Base-by-base conservation (phyloP, 495 filamentous ascomycete species). In the Neurospora intermedia region DNA sequence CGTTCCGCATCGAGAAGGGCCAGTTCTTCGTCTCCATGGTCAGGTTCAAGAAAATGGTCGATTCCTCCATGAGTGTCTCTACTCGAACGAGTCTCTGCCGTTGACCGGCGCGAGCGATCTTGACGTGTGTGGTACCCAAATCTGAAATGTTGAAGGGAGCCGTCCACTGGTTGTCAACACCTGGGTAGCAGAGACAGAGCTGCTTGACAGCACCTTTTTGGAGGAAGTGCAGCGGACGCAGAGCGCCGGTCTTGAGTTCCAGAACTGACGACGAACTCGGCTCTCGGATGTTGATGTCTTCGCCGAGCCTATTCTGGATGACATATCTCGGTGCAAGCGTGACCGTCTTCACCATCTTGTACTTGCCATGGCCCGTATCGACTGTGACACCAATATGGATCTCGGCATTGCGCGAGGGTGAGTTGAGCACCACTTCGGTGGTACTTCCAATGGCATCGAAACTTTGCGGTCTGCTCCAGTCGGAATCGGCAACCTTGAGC, bases 1-100 rank as follows among this genome's bases (percentile, higher is more conserved):
- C 95, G 80, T 99, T 99, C 54, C 95, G 91, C 89, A 99, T 97
- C 6, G 94, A 97, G 83, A 96, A 99, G 6, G 96, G 96, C 96
- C 96, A 99, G 77, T 96, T 92, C 78, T 94, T 96, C 43, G 87
- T 91, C 83, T 99, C 96, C 74, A 94, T 83, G 77, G 89, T 95
- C 70, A 98, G 85, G 77, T 98, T 94, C 43, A 98, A 80, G 85
- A 98, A 99, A 18, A 99, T 90, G 46, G 94, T 98, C 6, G 94
- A 91, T 42, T 90, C 89, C 80, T 99, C 96, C 87, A 96, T 90
- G 69, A 98, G 87, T 54, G 97, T 86, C 78, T 98, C 96, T 27
- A 96, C 87, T 59, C 95, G 88, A 69, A 99, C 90, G 38, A 99
- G 88, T 74, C 89, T 90, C 79, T 99, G 96, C 69, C 93, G 89